Evolutionary conservation across 2,329 filamentous ascomycete species (phyloP).

Genomic region (Pezicula carpinea): DNA sequence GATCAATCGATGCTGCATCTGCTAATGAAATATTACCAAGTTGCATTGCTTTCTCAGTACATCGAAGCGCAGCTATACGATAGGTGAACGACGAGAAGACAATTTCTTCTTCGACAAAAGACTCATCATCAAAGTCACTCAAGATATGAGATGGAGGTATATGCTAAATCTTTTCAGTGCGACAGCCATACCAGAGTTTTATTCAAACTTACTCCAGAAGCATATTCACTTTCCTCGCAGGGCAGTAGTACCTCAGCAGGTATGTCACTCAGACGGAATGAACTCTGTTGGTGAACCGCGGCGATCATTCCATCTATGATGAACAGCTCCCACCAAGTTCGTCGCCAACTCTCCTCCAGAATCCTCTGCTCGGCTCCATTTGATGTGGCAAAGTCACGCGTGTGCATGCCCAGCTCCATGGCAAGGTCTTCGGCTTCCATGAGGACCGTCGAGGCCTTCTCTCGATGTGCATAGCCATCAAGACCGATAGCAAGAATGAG

Average conservation of each 20-base stretch:
- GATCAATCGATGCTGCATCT: slow-evolving; percentile 49
- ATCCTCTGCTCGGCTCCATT: slow-evolving; percentile 62
- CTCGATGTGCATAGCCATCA: slow-evolving; percentile 70
- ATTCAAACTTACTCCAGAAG: slow-evolving; percentile 41
- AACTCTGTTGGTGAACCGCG: slow-evolving; percentile 69
- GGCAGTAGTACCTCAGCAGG: slow-evolving; percentile 67
- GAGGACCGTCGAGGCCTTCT: slow-evolving; percentile 63
- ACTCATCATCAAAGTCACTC: slow-evolving; percentile 68
- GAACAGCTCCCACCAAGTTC: slow-evolving; percentile 82
- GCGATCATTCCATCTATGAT: slow-evolving; percentile 75
- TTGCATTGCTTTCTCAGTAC: slow-evolving; percentile 71
- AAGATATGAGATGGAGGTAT: slow-evolving; percentile 59
- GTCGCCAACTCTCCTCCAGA: slow-evolving; percentile 76
- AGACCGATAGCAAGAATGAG: slow-evolving; percentile 72
- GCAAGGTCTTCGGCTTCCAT: slow-evolving; percentile 65
- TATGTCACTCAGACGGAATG: slow-evolving; percentile 65
- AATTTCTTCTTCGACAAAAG: slow-evolving; percentile 61
- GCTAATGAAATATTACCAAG: slow-evolving; percentile 47
- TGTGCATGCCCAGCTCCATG: slow-evolving; percentile 72
- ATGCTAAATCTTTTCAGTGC: slow-evolving; percentile 37
- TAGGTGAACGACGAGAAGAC: slow-evolving; percentile 83
- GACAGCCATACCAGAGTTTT: not conserved
- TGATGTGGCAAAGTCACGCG: slow-evolving; percentile 57
- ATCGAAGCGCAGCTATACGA: slow-evolving; percentile 74
- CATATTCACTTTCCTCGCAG: slow-evolving; percentile 74